Evolutionary conservation across 495 filamentous ascomycete genomes (phyloP), one percentile per base, ranked within the genome.

Genomic region (Talaromyces adpressus): DNA sequence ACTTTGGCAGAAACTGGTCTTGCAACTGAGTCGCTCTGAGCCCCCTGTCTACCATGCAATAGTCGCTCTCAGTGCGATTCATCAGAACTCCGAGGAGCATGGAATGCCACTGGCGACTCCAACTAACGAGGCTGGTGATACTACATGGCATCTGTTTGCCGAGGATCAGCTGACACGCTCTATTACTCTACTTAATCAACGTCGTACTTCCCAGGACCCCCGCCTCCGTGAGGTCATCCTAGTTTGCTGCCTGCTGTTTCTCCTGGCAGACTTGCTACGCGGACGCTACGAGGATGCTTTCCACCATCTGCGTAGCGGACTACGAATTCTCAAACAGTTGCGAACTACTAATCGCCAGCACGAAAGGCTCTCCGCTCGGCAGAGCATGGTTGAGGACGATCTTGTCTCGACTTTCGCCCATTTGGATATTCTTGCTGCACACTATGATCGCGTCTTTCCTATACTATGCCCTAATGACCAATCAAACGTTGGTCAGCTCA

Each of bases 1-100:
- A 0, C 79, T 84, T 49, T 86, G 83, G 83, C 69, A 79, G 7
- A 71, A 57, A 5, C 68, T 82, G 6, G 54, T 85, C 6, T 68
- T 82, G 23, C 82, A 81, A 57, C 72, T 76, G 27, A 71, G 70
- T 52, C 62, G 71, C 1, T 65, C 20, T 2, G 83, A 84, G 61
- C 79, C 78, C n/a, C 79, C 81, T 9, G 79, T 85, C 11, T 69
- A 78, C 56, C 81, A 85, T 66, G 81, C 81, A 11, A 71, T 77
- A 12, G 69, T 84, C 14, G 77, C 81, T n/a, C 61, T 84, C 16
- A 73, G 79, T 60, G 72, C 79, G 0, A 68, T 73, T 6, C 80
- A 84, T 52, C 73, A 73, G 49, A 62, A 66, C 16, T 52, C 32
- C 6, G 66, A 34, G 23, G 57, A 16, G 6, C 51, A 52, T 36